Conservation (phyloP, 495 filamentous ascomycete genomes). For the Tuber borchii region DNA sequence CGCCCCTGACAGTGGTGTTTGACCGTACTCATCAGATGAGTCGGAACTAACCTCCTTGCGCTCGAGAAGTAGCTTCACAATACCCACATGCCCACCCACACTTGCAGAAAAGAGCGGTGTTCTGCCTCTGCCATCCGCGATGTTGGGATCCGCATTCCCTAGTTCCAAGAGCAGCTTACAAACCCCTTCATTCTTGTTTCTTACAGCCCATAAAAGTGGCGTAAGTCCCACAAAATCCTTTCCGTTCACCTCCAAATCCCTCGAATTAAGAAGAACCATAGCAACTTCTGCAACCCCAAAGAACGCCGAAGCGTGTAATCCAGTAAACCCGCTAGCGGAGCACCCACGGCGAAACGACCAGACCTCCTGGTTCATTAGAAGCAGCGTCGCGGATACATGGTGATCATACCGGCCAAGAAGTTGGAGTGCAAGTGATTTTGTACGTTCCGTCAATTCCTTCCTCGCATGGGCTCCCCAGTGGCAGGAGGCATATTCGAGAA, state of each 20-base stretch:
- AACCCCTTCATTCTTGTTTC: not conserved
- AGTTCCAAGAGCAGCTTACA: not conserved
- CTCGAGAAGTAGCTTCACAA: not conserved
- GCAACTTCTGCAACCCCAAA: not conserved
- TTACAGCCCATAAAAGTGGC: not conserved
- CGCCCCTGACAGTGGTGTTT: not conserved
- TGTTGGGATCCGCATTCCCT: not conserved
- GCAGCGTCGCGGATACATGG: not conserved
- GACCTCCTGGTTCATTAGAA: not conserved
- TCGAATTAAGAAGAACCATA: not conserved
- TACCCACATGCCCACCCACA: not conserved
- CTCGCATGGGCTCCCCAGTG: not conserved
- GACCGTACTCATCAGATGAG: not conserved
- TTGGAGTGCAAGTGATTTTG: not conserved
- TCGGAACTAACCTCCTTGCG: not conserved
- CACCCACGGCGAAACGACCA: no score
- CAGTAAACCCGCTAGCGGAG: not conserved
- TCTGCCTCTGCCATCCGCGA: not conserved
- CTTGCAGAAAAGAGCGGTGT: conserved; percentile 39
- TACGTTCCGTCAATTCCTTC: not conserved
- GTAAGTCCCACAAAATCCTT: not conserved
- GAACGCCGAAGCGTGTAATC: not conserved
- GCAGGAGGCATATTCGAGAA: not conserved
- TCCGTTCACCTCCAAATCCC: not conserved
- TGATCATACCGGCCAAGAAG: not conserved